A percentile compares a stretch with the other conserved stretches of the same genome.
Evolutionary conservation across 495 filamentous ascomycete species (phyloP).

Genomic region (Aspergillus panamensis): DNA sequence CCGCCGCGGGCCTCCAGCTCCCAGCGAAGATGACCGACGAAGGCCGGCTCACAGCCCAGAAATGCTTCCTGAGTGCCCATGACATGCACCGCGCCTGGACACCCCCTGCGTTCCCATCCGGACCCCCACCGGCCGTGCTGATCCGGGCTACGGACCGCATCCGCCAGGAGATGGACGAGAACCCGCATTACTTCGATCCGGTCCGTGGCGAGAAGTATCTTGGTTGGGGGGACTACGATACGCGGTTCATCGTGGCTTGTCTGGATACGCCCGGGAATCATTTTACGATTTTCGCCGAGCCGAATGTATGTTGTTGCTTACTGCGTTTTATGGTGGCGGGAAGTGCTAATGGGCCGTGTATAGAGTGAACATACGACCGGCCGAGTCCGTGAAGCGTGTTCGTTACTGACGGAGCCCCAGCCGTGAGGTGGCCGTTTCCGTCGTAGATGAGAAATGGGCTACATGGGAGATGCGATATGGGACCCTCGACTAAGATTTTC

Average conservation of each 20-base stretch:
- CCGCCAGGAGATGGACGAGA: neutral
- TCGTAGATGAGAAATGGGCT: no score
- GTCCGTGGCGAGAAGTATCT: slow-evolving; percentile 4
- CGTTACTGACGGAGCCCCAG: no score
- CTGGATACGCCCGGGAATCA: slow-evolving; percentile 6
- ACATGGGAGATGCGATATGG: no score
- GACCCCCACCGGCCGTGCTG: slow-evolving; percentile 1
- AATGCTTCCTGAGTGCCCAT: slow-evolving; percentile 3
- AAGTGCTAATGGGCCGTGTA: no score
- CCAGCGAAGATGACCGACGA: neutral
- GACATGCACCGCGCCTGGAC: slow-evolving; percentile 12
- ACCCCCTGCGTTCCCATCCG: neutral
- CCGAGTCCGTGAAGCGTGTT: no score
- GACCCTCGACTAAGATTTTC: no score
- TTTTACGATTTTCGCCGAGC: slow-evolving; percentile 8
- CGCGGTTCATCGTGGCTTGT: slow-evolving; percentile 5
- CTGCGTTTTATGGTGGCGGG: no score
- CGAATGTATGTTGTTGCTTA: no score
- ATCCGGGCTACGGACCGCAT: neutral
- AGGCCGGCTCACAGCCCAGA: neutral
- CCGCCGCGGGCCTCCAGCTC: slow-evolving; percentile 2
- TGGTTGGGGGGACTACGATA: slow-evolving; percentile 9
- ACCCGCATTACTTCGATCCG: neutral
- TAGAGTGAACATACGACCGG: no score
- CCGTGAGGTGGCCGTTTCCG: no score